These are phyloP conservation scores for Torrubiellomyces zombiae DNA, from an alignment of 2,329 filamentous ascomycete genomes.

Conservation along the genomic window DNA sequence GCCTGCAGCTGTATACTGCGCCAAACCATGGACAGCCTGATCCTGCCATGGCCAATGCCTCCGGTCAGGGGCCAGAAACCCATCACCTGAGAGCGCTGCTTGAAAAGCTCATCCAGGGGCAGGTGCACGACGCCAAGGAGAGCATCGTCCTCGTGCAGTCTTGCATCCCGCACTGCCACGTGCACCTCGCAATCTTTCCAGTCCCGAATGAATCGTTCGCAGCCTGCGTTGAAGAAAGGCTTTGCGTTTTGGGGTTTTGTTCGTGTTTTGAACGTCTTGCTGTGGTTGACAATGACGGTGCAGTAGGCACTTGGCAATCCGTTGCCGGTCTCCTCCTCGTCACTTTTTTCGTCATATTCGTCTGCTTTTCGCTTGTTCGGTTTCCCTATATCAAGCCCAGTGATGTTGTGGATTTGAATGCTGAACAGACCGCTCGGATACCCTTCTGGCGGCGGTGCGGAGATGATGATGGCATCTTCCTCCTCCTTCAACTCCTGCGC, in stretches of 20 bases:
- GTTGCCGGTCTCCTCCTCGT: conserved; percentile 44
- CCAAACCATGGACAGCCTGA: conserved; percentile 56
- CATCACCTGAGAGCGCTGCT: conserved; percentile 46
- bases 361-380: conserved; percentile 37
- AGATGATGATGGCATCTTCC: conserved; percentile 49
- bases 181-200: conserved; percentile 52
- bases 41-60: conserved; percentile 55
- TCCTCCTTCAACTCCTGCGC: conserved; percentile 45
- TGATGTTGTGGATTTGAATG: conserved; percentile 58
- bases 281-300: conserved; percentile 57
- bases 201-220: conserved; percentile 54
- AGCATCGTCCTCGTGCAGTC: conserved; percentile 53
- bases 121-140: conserved; percentile 56
- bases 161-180: conserved; percentile 48
- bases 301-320: conserved; percentile 55
- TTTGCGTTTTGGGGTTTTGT: conserved; percentile 66
- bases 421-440: conserved; percentile 51
- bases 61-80: conserved; percentile 51
- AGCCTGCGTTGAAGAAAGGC: conserved; percentile 64
- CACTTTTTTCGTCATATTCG: conserved; percentile 27
- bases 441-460: conserved; percentile 44
- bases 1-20: conserved; percentile 49
- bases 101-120: conserved; percentile 44
- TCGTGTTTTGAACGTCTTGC: conserved; percentile 50
- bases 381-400: conserved; percentile 44